Evolutionary conservation across 2,329 filamentous ascomycete genomes (phyloP).

Genomic region (Bipolaris cookei): DNA sequence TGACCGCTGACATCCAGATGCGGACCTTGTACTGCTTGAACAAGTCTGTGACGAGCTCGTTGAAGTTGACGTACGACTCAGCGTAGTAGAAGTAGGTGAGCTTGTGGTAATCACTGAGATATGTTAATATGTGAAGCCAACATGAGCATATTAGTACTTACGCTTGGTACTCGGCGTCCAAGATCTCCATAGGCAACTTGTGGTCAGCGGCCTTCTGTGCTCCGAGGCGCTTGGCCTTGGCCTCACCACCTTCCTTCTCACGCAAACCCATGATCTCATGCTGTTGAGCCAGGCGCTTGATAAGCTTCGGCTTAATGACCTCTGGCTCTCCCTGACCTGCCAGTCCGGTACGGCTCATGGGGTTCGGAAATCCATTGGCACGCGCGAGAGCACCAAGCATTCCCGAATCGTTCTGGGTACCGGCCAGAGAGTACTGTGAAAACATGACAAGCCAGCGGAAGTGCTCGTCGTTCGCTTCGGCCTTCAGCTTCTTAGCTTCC

Average conservation of each 20-base stretch:
- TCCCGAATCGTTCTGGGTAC: constrained; percentile 53
- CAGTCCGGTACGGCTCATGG: constrained; percentile 56
- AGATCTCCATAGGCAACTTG: constrained; percentile 95
- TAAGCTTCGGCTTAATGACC: constrained; percentile 86
- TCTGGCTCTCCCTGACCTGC: constrained; percentile 59
- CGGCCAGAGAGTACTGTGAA: constrained; percentile 63
- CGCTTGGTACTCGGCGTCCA: constrained; percentile 99
- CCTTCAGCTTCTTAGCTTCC: constrained; percentile 85
- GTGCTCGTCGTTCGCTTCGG: constrained; percentile 91
- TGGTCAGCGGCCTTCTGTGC: constrained; percentile 97
- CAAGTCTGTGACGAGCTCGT: constrained; percentile 92
- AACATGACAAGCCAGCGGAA: constrained; percentile 99
- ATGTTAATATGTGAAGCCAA: constrained; percentile 32
- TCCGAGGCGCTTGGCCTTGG: constrained; percentile 94
- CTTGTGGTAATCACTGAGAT: constrained; percentile 92
- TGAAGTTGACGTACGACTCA: constrained; percentile 98
- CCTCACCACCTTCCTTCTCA: constrained; percentile 97
- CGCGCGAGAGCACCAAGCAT: constrained; percentile 54
- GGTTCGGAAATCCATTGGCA: constrained; percentile 41
- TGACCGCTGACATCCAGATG: constrained; percentile 99
- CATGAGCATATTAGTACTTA: constrained; percentile 58
- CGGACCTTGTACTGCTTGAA: constrained; percentile 99
- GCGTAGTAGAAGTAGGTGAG: constrained; percentile 99
- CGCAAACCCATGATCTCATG: constrained; percentile 88
- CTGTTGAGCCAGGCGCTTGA: constrained; percentile 89